Base-by-base conservation (phyloP, 2,329 filamentous ascomycete species). In the Juglanconis oblonga region DNA sequence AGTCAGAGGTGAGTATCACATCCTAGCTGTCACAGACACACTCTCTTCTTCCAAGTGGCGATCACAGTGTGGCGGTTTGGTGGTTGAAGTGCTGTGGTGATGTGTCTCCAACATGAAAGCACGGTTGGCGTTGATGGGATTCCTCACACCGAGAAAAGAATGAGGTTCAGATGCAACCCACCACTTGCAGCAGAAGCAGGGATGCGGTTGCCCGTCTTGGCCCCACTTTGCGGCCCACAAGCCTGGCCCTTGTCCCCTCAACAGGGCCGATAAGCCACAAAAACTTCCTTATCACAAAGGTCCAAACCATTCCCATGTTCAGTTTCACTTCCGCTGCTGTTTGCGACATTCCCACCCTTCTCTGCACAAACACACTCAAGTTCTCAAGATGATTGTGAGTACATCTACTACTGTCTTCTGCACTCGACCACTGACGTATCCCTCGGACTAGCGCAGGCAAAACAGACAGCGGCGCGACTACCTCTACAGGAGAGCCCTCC, bases 401-500 rank as follows among this genome's bases (percentile, higher is more conserved):
- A 31, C 33, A 13, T 36, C 11, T 8, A 29, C 35, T 31, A 13
- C 52, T 24, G 13, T 2, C 17, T 2, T 9, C 40, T 31, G 4
- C 10, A 9, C 10, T 2, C 5, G 40, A 31, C 9, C 61, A 62
- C 69, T 65, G 55, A 65, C 59, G 57, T 13, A 3, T 50, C 17
- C 40, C 48, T 7, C 51, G 58, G 3, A 35, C 17, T 66, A 84
- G 77, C 85, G 88, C 69, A 85, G 88, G 81, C 88, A 92, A 82
- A 87, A 88, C 64, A 86, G 90, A 67, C 87, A 93, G 74, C 83
- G 91, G 68, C 83, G 90, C 67, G 91, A 96, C 72, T 96, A 98
- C 74, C 87, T 99, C 68, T 96, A 97, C 75, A 87, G 94, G 62
- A 88, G 91, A 70, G 94, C 95, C 42, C 82, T 97, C 60, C 88